Conservation (phyloP, 208 protist species). For the Trypanosoma grayi region DNA sequence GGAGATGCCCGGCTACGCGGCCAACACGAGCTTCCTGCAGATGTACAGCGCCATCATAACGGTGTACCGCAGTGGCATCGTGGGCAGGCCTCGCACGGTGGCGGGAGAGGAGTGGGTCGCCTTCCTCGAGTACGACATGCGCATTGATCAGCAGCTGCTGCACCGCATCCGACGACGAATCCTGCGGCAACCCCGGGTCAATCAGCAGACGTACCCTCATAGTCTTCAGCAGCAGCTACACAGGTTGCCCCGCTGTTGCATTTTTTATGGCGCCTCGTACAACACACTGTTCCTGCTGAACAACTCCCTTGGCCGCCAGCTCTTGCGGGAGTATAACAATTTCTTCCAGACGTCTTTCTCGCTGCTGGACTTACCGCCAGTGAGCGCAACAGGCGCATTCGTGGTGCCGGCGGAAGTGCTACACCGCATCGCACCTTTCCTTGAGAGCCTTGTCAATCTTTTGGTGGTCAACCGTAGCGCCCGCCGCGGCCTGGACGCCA, state of each 20-base stretch:
- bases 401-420: slow-evolving; percentile 9
- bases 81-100: background rate
- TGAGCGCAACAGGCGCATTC: slow-evolving; percentile 13
- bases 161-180: slow-evolving; percentile 14
- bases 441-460: slow-evolving; percentile 1
- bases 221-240: background rate
- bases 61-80: slow-evolving; percentile 1
- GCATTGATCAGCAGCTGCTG: slow-evolving; percentile 9
- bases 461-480: background rate
- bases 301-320: slow-evolving; percentile 12
- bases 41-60: slow-evolving; percentile 20
- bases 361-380: slow-evolving; percentile 11
- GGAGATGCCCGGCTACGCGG: slow-evolving; percentile 20
- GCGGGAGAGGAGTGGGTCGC: slow-evolving; percentile 5
- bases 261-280: slow-evolving; percentile 24
- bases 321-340: slow-evolving; percentile 18
- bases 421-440: slow-evolving; percentile 14
- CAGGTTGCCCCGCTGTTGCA: slow-evolving; percentile 9
- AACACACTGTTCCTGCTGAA: slow-evolving; percentile 19
- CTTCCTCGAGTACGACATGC: slow-evolving; percentile 24
- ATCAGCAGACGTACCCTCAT: background rate
- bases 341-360: slow-evolving; percentile 11
- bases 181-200: background rate
- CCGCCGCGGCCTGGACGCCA: background rate
- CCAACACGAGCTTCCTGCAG: slow-evolving; percentile 7